phyloP scores from a whole-genome alignment of 176 grass and related monocot genomes.

The Poa annua region DNA sequence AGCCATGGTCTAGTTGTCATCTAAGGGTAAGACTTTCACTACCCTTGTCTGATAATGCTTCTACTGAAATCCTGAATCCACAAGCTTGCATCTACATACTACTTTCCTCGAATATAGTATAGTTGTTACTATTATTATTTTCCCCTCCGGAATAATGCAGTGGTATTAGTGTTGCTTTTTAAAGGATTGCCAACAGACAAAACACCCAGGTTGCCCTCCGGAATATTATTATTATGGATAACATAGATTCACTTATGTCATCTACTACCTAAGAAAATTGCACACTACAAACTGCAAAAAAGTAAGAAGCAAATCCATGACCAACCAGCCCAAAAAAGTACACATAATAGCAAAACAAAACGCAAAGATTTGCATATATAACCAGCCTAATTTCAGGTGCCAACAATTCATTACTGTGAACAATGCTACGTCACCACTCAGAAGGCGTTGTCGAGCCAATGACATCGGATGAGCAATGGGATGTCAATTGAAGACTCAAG shows the following conservation, averaged over 20 bases:
- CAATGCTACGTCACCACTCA: no score
- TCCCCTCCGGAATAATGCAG: neutral
- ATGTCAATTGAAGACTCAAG: no score
- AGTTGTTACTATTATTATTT: neutral
- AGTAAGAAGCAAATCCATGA: slow-evolving; percentile 8
- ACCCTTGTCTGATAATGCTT: neutral
- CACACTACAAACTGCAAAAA: neutral
- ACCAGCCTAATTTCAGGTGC: neutral
- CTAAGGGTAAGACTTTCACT: neutral
- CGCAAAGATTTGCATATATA: neutral
- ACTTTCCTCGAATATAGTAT: neutral
- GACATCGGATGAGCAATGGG: no score
- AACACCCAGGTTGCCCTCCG: neutral
- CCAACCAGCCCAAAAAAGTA: neutral
- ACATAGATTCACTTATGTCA: neutral
- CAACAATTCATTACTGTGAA: neutral
- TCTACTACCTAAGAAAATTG: neutral
- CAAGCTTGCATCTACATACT: neutral
- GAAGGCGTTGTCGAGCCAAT: no score
- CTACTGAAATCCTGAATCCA: neutral
- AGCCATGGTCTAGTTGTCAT: neutral
- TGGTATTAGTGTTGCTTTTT: neutral
- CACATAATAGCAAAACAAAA: neutral
- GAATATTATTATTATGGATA: neutral
- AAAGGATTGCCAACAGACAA: neutral